Evolutionary conservation across 768 basidiomycete genomes (phyloP), one percentile per base, ranked within the genome.

Genomic region (Collybiopsis luxurians): DNA sequence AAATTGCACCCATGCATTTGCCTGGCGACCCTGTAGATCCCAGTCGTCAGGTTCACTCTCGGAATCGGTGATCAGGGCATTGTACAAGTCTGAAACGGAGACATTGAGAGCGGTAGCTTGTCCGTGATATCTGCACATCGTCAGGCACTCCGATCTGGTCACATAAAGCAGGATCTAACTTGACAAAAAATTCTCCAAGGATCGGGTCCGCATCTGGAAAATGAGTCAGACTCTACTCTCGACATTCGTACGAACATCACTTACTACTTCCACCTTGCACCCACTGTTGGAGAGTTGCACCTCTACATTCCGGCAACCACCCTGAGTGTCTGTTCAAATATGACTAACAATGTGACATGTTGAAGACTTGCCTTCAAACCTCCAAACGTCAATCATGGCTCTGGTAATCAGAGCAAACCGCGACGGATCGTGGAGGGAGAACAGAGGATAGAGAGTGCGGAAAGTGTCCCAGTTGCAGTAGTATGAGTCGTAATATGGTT

Each of bases 381-480:
- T 77, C 63, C 86, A 84, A 27, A 87, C 85, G 63, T 87, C 79
- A 56, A 87, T 79, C 82, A 86, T 82, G 0, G 81, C 85, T 2
- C 85, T 73, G 1, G 86, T 83, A 44, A 86, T 84, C 13, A 73
- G 72, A 1, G 85, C 75, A 61, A 85, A 86, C 10, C 75, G 80
- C 39, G 71, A 72, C 0, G 84, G 84, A 59, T 86, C 85, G 49
- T 87, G 85, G 4, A 87, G 73, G 0, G 84, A 81, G 79, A 85
- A 81, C 38, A 86, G 71, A 0, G 85, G 80, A 62, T 78, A 87
- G 10, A 87, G 69, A 0, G 83, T 84, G 15, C 85, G 75, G 63
- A 81, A 86, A 1, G 84, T 86, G 59, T 87, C 85, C 85, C 84
- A 85, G 56, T 87, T 86, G 69, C 85, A 87, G 59, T 87, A 86